phyloP scores from a whole-genome alignment of 805 yeast genomes.

The Naumovozyma castellii region DNA sequence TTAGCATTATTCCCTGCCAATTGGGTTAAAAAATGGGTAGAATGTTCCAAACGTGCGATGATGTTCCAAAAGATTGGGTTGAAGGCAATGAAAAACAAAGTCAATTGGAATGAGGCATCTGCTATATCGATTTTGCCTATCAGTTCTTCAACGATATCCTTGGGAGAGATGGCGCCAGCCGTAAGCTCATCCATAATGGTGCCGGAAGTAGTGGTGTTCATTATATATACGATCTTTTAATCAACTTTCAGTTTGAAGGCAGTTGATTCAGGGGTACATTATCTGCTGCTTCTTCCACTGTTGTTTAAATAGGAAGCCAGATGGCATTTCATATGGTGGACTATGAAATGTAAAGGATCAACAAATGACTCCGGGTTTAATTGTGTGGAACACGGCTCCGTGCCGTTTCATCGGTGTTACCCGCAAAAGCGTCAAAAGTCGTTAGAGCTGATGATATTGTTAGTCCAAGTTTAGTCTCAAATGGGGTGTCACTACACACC shows the following conservation, averaged over 20 bases:
- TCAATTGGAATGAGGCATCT: slow-evolving; percentile 28
- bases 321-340: background rate
- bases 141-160: background rate
- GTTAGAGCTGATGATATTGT: background rate
- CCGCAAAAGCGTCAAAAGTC: background rate
- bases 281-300: no score
- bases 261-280: no score
- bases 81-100: slow-evolving; percentile 66
- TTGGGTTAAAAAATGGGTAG: slow-evolving; percentile 66
- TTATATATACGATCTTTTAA: no score
- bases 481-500: no score
- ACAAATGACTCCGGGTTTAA: no score
- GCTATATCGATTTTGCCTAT: slow-evolving; percentile 10
- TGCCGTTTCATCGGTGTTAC: background rate
- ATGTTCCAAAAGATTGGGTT: slow-evolving; percentile 95
- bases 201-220: no score
- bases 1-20: slow-evolving; percentile 59
- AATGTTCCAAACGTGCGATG: slow-evolving; percentile 81
- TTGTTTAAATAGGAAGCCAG: background rate
- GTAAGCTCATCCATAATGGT: no score
- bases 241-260: no score
- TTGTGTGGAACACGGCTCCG: background rate
- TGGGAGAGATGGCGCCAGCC: background rate
- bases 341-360: no score
- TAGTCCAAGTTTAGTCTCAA: no score